These are phyloP conservation scores for Abelmoschus esculentus DNA, from an alignment of 345 rosid species.

Conservation along the genomic window DNA sequence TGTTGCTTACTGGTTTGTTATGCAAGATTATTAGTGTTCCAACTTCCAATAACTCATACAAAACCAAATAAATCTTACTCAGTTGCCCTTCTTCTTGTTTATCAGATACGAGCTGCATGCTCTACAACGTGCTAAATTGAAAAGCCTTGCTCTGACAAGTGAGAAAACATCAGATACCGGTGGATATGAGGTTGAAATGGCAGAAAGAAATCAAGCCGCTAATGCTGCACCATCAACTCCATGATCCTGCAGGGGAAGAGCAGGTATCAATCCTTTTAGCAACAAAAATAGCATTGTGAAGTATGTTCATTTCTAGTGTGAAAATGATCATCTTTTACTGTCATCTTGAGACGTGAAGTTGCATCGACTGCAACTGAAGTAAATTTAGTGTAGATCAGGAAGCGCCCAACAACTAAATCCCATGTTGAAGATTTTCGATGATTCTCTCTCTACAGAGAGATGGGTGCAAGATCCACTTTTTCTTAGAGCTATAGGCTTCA, in stretches of 20 bases:
- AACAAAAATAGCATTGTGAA: neutral
- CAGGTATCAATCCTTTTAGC: neutral
- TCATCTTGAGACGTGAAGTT: neutral
- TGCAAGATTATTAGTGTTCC: neutral
- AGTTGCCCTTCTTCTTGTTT: neutral
- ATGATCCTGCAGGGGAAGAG: conserved; percentile 12
- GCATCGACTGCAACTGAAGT: neutral
- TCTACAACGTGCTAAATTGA: conserved; percentile 32
- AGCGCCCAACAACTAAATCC: conserved; percentile 1
- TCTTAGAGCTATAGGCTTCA: too few species aligned
- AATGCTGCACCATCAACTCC: conserved; percentile 24
- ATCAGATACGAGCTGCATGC: conserved; percentile 51
- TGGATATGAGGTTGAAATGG: conserved; percentile 54
- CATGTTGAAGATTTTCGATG: neutral
- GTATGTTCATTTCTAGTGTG: neutral
- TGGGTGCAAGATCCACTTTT: neutral
- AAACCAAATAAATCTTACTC: neutral
- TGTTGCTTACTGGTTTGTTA: neutral
- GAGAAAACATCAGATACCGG: conserved; percentile 21
- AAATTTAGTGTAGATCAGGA: neutral
- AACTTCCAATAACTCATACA: neutral
- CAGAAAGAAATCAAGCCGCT: conserved; percentile 32
- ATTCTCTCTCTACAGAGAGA: neutral
- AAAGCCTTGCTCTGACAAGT: conserved; percentile 25
- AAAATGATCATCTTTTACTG: neutral